phyloP scores from a whole-genome alignment of 176 grass and related monocot species.

The barley (Hordeum vulgare) region MorexV3_pseudomolecules_assembly NC_058523.1:525622879-525623378 shows the following conservation, averaged over 20 bases:
- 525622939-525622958: too few relatives aligned
- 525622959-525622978: too few relatives aligned
- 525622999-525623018: too few relatives aligned
- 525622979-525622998: too few relatives aligned
- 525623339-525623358: not conserved
- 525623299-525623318: not conserved
- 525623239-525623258: constrained; percentile 85
- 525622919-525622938: too few relatives aligned
- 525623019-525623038: constrained; percentile 2
- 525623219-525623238: constrained; percentile 94
- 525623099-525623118: constrained; percentile 23
- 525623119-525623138: constrained; percentile 92
- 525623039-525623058: constrained; percentile 17
- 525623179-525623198: constrained; percentile 64
- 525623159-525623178: constrained; percentile 85
- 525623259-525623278: constrained; percentile 98
- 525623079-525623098: constrained; percentile 1
- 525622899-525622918: too few relatives aligned
- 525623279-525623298: constrained; percentile 43
- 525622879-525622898: too few relatives aligned
- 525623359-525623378: not conserved
- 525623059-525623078: constrained; percentile 23
- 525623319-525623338: constrained; percentile 2
- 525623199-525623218: constrained; percentile 71
- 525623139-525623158: constrained; percentile 88